Evolutionary conservation across 2,329 filamentous ascomycete genomes (phyloP), one percentile per base, ranked within the genome.

Genomic region (Nemania sp.): DNA sequence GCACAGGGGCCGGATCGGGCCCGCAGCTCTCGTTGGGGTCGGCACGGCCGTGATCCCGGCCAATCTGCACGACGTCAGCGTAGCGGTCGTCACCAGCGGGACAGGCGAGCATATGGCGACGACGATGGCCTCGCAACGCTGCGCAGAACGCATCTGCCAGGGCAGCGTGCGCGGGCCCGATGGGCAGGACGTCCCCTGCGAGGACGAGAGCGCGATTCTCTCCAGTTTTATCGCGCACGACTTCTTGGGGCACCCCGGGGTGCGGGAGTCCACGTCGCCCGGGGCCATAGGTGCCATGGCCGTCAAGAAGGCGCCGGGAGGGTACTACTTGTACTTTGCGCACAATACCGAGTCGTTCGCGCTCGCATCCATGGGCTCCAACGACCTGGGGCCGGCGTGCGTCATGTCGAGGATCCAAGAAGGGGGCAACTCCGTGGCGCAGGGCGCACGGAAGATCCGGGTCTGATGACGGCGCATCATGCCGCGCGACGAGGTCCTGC

Each of bases 61-160:
- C 25, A 87, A 92, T 63, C 79, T 84, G 1, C 82, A 85, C 32
- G 93, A 97, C 71, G 79, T 87, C 7, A 86, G 84, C 47, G 91
- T 97, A 29, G 94, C 92, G 32, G 87, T 89, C 25, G 92, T 97
- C 20, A 96, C 92, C 40, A 97, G 92, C 72, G 95, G 95, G 29
- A 99, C 95, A 2, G 95, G 95, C 49, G 95, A 99, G 77, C 95
- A 99, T 73, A 99, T 99, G 90, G 91, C 92, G 37, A 97, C 94
- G 0, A 96, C 93, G 0, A 89, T 96, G 83, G 94, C 95, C 11
- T 93, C 95, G 6, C 88, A 89, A 60, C 88, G 89, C 57, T 96
- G 92, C 72, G 92, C 93, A 0, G 90, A 94, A 66, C 86, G 95
- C 47, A 82, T 99, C 25, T 97, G 92, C 72, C 85, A 89, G 66